Conservation (phyloP, 495 filamentous ascomycete species). For the Penicillium maclennaniae region DNA sequence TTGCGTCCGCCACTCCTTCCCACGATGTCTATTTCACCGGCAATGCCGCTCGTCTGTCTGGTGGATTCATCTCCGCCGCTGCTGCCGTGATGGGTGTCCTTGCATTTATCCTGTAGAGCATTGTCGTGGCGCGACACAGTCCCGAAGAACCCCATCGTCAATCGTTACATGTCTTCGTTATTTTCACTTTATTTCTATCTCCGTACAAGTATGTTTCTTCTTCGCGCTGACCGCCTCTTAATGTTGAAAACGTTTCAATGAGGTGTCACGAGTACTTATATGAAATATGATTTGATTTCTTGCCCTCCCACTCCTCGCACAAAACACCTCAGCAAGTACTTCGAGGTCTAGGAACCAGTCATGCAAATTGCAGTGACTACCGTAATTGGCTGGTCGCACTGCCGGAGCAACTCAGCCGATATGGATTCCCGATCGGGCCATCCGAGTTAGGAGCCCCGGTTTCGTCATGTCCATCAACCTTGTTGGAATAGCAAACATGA, state of each 20-base stretch:
- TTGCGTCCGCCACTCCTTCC: constrained; percentile 11
- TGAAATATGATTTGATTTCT: constrained; percentile 6
- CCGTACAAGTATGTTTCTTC: constrained; percentile 9
- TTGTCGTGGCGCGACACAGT: not conserved
- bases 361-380: too few species aligned
- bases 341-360: too few species aligned
- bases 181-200: constrained; percentile 2
- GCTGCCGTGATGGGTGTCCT: constrained; percentile 31
- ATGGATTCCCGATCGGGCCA: too few species aligned
- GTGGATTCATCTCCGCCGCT: constrained; percentile 25
- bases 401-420: too few species aligned
- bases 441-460: not conserved
- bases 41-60: constrained; percentile 23
- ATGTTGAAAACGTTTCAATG: constrained; percentile 9
- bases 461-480: not conserved
- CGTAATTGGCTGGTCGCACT: not conserved
- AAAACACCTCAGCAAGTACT: too few species aligned
- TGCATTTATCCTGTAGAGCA: constrained; percentile 30
- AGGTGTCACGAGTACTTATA: constrained; percentile 12
- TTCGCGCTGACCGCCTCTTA: constrained; percentile 10
- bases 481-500: not conserved
- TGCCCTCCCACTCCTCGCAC: not conserved
- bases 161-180: constrained; percentile 1
- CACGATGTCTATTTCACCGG: constrained; percentile 27
- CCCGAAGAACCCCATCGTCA: not conserved